Evolutionary conservation across 2,329 filamentous ascomycete species (phyloP).

Genomic region (Aspergillus pseudoviridinutans): DNA sequence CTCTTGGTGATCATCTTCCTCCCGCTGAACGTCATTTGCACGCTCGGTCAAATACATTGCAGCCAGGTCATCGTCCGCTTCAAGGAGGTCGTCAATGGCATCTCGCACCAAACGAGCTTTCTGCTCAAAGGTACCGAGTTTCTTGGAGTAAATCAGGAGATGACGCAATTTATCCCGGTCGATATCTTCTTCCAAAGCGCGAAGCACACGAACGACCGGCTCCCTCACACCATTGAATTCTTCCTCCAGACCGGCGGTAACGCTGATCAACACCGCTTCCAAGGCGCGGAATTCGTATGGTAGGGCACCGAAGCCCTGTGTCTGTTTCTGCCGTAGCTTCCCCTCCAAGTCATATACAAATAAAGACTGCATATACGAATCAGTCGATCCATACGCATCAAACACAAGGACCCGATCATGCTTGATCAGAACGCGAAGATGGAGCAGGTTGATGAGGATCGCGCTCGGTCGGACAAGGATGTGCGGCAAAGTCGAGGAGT

Average conservation of each 20-base stretch:
- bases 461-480: conserved; percentile 90
- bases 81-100: conserved; percentile 89
- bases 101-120: conserved; percentile 92
- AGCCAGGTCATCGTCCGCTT: conserved; percentile 91
- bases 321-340: conserved; percentile 78
- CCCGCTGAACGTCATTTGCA: conserved; percentile 64
- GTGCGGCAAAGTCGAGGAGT: conserved; percentile 90
- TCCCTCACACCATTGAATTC: conserved; percentile 94
- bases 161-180: conserved; percentile 89
- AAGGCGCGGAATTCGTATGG: conserved; percentile 96
- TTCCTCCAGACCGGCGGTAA: conserved; percentile 84
- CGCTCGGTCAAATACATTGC: conserved; percentile 96
- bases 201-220: conserved; percentile 81
- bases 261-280: conserved; percentile 90
- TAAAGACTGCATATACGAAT: conserved; percentile 89
- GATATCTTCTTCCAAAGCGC: conserved; percentile 93
- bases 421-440: conserved; percentile 93
- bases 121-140: conserved; percentile 94
- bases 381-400: conserved; percentile 90
- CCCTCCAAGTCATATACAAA: conserved; percentile 98
- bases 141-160: conserved; percentile 90
- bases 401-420: conserved; percentile 91
- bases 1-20: conserved; percentile 87
- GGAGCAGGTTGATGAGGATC: conserved; percentile 93
- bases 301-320: conserved; percentile 53